A percentile compares a stretch with the other conserved stretches of the same genome.
Evolutionary conservation across 331 rosid species (phyloP).

Genomic region (Malus hybrid): DNA sequence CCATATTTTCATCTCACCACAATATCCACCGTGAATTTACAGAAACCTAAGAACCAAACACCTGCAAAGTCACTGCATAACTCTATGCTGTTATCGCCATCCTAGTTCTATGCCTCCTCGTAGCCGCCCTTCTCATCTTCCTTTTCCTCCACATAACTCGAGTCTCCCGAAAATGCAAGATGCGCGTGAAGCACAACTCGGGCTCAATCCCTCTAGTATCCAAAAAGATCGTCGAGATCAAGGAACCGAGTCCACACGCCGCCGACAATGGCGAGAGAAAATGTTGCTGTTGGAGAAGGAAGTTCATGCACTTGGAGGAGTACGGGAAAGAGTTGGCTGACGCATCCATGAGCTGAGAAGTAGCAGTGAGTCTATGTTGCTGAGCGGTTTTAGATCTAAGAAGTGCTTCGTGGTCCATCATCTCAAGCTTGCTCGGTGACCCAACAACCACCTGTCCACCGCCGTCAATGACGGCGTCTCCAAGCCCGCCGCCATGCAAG

Average conservation of each 20-base stretch:
- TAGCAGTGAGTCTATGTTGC: slow-evolving; percentile 67
- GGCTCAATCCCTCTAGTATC: slow-evolving; percentile 69
- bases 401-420: slow-evolving; percentile 75
- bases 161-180: slow-evolving; percentile 24
- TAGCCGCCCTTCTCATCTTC: slow-evolving; percentile 31
- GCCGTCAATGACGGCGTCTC: slow-evolving; percentile 17
- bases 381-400: slow-evolving; percentile 66
- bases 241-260: slow-evolving; percentile 22
- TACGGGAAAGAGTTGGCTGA: slow-evolving; percentile 47
- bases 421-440: slow-evolving; percentile 62
- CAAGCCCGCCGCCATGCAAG: slow-evolving; percentile 57
- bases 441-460: slow-evolving; percentile 48
- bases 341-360: slow-evolving; percentile 84
- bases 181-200: slow-evolving; percentile 60
- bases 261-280: not conserved
- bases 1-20: too few relatives aligned
- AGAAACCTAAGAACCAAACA: too few relatives aligned
- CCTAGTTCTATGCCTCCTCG: slow-evolving; percentile 24
- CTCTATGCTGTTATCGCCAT: slow-evolving; percentile 44
- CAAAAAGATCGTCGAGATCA: slow-evolving; percentile 70
- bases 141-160: slow-evolving; percentile 43
- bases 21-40: too few relatives aligned
- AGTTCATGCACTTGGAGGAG: slow-evolving; percentile 64
- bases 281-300: slow-evolving; percentile 74
- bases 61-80: not conserved